Conservation (phyloP, 2,329 filamentous ascomycete species). For the Elsinoe ampelina region DNA sequence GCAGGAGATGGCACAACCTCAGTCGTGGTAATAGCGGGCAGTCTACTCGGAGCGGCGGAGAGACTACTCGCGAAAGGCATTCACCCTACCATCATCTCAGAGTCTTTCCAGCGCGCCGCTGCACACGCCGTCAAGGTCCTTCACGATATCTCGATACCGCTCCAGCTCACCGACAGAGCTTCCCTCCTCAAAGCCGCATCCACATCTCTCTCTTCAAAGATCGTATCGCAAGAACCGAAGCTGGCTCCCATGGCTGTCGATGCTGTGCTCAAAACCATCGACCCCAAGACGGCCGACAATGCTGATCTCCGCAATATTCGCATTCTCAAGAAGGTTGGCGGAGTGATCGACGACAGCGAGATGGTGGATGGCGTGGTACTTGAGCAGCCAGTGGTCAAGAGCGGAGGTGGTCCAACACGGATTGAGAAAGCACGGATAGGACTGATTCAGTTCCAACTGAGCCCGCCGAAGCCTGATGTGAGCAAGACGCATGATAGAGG, state of each 20-base stretch:
- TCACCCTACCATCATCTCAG: slow-evolving; percentile 94
- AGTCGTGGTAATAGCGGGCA: slow-evolving; percentile 94
- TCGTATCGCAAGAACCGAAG: slow-evolving; percentile 94
- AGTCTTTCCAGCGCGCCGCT: slow-evolving; percentile 92
- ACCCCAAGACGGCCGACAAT: slow-evolving; percentile 89
- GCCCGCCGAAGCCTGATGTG: slow-evolving; percentile 93
- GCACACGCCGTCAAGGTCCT: slow-evolving; percentile 80
- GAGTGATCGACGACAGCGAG: slow-evolving; percentile 97
- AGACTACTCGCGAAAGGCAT: slow-evolving; percentile 82
- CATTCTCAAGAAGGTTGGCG: slow-evolving; percentile 94
- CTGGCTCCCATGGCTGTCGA: slow-evolving; percentile 98
- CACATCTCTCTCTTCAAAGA: slow-evolving; percentile 95
- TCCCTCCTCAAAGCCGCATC: slow-evolving; percentile 93
- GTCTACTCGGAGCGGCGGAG: slow-evolving; percentile 87
- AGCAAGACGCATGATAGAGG: slow-evolving; percentile 28
- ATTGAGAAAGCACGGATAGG: slow-evolving; percentile 98
- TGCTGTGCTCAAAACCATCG: slow-evolving; percentile 89
- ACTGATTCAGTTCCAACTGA: slow-evolving; percentile 96
- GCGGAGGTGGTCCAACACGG: slow-evolving; percentile 75
- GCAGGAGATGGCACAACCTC: slow-evolving; percentile 97
- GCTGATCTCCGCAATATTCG: slow-evolving; percentile 94
- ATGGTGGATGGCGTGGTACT: slow-evolving; percentile 91
- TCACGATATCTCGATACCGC: slow-evolving; percentile 91
- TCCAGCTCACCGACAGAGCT: slow-evolving; percentile 76
- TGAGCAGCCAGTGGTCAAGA: slow-evolving; percentile 88